These are phyloP conservation scores for Paecilomyces variotii DNA, from an alignment of 2,329 filamentous ascomycete species.

Conservation along the genomic window DNA sequence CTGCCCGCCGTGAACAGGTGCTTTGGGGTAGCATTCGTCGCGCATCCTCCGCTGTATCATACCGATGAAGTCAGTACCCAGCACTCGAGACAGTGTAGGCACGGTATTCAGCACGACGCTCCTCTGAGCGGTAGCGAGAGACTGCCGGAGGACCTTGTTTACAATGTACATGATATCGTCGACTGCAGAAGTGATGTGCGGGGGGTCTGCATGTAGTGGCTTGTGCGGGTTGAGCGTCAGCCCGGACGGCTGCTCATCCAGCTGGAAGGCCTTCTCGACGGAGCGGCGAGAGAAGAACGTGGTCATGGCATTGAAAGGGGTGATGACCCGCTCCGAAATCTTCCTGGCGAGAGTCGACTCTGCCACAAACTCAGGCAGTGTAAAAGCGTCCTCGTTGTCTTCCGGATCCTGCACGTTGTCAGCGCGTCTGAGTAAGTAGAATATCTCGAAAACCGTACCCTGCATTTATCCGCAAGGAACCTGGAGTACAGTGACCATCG, in stretches of 20 bases:
- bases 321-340: constrained; percentile 62
- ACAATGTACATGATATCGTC: constrained; percentile 99
- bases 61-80: constrained; percentile 83
- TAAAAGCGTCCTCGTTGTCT: constrained; percentile 48
- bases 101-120: constrained; percentile 70
- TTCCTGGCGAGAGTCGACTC: neutral
- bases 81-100: constrained; percentile 68
- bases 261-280: constrained; percentile 93
- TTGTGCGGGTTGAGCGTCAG: constrained; percentile 68
- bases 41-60: constrained; percentile 98
- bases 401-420: constrained; percentile 40
- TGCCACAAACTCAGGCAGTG: constrained; percentile 56
- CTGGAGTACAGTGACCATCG: constrained; percentile 88
- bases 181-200: constrained; percentile 89
- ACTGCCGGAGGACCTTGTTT: constrained; percentile 80
- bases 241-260: constrained; percentile 79
- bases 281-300: constrained; percentile 95
- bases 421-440: constrained; percentile 15
- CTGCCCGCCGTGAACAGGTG: constrained; percentile 66
- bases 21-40: constrained; percentile 84
- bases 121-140: constrained; percentile 76
- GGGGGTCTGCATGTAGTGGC: constrained; percentile 66
- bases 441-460: constrained; percentile 45
- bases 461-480: constrained; percentile 81
- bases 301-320: constrained; percentile 84